phyloP scores from a whole-genome alignment of 495 filamentous ascomycete species.

The Glonium stellatum region DNA sequence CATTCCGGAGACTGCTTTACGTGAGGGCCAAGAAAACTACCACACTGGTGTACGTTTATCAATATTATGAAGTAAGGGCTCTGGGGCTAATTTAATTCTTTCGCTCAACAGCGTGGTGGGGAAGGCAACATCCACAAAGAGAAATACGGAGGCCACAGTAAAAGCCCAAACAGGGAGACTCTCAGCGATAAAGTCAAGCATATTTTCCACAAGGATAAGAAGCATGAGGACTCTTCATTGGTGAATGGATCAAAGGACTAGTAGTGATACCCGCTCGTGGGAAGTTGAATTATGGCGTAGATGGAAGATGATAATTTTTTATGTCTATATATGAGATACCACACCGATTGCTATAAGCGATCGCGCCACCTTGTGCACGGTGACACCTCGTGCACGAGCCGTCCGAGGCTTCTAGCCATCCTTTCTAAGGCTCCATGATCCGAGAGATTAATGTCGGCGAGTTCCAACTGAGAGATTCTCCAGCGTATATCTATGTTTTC shows the following conservation, averaged over 20 bases:
- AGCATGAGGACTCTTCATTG: constrained; percentile 12
- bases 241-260: constrained; percentile 11
- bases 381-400: no score
- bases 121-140: constrained; percentile 36
- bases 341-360: no score
- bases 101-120: constrained; percentile 31
- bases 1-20: constrained; percentile 34
- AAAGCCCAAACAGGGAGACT: constrained; percentile 22
- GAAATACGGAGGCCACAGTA: constrained; percentile 37
- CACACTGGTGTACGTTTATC: constrained; percentile 35
- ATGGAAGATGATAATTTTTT: background rate
- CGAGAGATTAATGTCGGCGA: no score
- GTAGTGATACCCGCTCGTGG: background rate
- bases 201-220: constrained; percentile 25
- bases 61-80: background rate
- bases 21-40: constrained; percentile 35
- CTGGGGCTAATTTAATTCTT: constrained; percentile 8
- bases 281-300: constrained; percentile 2
- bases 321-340: no score
- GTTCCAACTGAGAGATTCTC: no score
- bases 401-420: no score
- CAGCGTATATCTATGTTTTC: no score
- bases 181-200: constrained; percentile 37
- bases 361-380: no score
- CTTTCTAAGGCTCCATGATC: no score